Percentiles rank a stretch among this genome's conserved stretches.
Evolutionary conservation across 768 basidiomycete genomes (phyloP).

Genomic region (Botryobasidium botryosum): DNA sequence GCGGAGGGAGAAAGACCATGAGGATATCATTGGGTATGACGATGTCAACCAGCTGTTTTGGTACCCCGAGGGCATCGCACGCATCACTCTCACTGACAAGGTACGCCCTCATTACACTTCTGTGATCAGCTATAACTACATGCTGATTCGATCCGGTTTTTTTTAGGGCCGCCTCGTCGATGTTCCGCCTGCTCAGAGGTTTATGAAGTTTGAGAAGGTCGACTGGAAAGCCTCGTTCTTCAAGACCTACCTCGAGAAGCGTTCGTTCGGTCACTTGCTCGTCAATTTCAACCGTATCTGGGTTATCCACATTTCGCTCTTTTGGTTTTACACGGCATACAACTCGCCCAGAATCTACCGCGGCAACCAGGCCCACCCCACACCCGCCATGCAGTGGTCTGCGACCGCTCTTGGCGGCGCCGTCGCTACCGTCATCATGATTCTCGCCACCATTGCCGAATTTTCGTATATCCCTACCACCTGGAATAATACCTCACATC

Average conservation of each 20-base stretch:
- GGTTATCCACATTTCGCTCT: conserved; percentile 91
- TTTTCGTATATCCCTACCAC: conserved; percentile 97
- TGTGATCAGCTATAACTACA: too few relatives aligned
- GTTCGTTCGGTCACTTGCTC: conserved; percentile 87
- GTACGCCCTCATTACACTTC: conserved; percentile 23
- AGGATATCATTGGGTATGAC: conserved; percentile 92
- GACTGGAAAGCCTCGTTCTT: conserved; percentile 96
- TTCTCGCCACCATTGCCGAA: conserved; percentile 81
- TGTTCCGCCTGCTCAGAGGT: conserved; percentile 76
- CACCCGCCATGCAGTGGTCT: conserved; percentile 78
- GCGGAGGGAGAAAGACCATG: conserved; percentile 81
- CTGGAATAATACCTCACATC: conserved; percentile 96
- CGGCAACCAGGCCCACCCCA: conserved; percentile 19
- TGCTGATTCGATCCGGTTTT: too few relatives aligned
- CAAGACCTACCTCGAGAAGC: conserved; percentile 98
- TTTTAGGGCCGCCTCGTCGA: conserved; percentile 83
- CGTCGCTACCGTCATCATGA: conserved; percentile 93
- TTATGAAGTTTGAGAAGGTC: conserved; percentile 92
- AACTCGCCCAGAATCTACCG: conserved; percentile 77
- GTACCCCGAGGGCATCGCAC: conserved; percentile 96
- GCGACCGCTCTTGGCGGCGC: conserved; percentile 89
- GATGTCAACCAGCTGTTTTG: conserved; percentile 98
- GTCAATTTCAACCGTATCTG: conserved; percentile 99
- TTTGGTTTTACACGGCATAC: conserved; percentile 91
- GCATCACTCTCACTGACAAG: conserved; percentile 80